Evolutionary conservation across 768 basidiomycete genomes (phyloP).

Genomic region (Pluteus cervinus): DNA sequence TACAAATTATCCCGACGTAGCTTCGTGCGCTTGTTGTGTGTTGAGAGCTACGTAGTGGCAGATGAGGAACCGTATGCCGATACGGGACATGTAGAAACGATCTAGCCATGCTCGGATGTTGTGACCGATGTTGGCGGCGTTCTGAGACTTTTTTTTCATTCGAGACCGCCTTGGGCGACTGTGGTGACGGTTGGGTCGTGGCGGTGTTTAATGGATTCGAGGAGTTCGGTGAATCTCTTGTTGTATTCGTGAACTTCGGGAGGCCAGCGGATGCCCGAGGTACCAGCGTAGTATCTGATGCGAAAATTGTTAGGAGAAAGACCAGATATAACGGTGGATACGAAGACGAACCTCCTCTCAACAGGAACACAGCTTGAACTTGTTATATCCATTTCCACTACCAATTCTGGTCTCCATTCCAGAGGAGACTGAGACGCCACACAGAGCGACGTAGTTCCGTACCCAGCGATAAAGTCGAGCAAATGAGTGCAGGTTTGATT

Average conservation of each 20-base stretch:
- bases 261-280: constrained; percentile 68
- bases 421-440: no score
- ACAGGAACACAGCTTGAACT: constrained; percentile 73
- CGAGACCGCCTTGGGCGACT: constrained; percentile 91
- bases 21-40: constrained; percentile 79
- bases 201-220: constrained; percentile 86
- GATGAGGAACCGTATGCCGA: constrained; percentile 94
- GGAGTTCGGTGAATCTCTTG: constrained; percentile 76
- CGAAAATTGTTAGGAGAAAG: constrained; percentile 5
- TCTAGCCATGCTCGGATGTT: constrained; percentile 96
- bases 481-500: constrained; percentile 74
- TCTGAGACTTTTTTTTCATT: constrained; percentile 81
- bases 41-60: constrained; percentile 97
- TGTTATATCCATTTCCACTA: constrained; percentile 42
- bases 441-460: no score
- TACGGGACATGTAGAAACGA: constrained; percentile 93
- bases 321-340: constrained; percentile 3
- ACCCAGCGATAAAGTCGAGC: no score
- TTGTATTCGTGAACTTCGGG: constrained; percentile 95
- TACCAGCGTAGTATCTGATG: constrained; percentile 80
- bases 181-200: constrained; percentile 99
- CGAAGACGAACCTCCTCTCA: constrained; percentile 62
- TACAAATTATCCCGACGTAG: constrained; percentile 98
- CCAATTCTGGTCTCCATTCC: no score
- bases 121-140: constrained; percentile 64